Evolutionary conservation across 2,329 filamentous ascomycete species (phyloP), one percentile per base, ranked within the genome.

Genomic region (Cytospora mali): DNA sequence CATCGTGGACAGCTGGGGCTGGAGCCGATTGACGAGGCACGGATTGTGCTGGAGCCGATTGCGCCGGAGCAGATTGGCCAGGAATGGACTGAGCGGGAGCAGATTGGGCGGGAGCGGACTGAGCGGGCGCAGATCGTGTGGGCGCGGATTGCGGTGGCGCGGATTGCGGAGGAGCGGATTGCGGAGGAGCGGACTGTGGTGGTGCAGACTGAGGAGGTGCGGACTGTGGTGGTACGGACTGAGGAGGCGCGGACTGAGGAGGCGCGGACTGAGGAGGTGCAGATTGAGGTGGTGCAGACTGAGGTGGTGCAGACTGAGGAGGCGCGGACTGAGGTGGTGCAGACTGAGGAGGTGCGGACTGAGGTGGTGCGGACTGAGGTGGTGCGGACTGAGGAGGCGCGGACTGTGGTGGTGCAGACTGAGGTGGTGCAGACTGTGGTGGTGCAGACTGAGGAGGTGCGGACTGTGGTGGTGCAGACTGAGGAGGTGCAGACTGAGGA

Each of bases 201-300:
- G 51, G 51, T 1, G 51, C 51, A 10, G 18, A n/a, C 18, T 53
- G 51, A 14, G 51, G 16, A 16, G 51, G 53, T 3, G 52, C 59
- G 18, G 59, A 55, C 48, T 62, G 62, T 5, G 48, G 49, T 10
- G 35, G 59, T 3, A 31, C 46, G 5, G 57, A 51, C 48, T 59
- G 57, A 27, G 46, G 48, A 7, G 61, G 61, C 0, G 53, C 48
- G n/a, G 21, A 46, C 13, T 60, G 58, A 21, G 46, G 31, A 48
- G 57, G n/a, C 0, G 51, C 58, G 1, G 33, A 23, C 31, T 55
- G 59, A 9, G n/a, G 35, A 25, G 42, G 35, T 4, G 39, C 50
- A 29, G 55, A 33, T 18, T 58, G 61, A 6, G 42, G 50, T 4
- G 55, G 31, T n/a, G 58, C 61, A 39, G 48, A 35, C 29, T 59